Base-by-base conservation (phyloP, 768 basidiomycete species). In the Leucocoprinus sp. region DNA sequence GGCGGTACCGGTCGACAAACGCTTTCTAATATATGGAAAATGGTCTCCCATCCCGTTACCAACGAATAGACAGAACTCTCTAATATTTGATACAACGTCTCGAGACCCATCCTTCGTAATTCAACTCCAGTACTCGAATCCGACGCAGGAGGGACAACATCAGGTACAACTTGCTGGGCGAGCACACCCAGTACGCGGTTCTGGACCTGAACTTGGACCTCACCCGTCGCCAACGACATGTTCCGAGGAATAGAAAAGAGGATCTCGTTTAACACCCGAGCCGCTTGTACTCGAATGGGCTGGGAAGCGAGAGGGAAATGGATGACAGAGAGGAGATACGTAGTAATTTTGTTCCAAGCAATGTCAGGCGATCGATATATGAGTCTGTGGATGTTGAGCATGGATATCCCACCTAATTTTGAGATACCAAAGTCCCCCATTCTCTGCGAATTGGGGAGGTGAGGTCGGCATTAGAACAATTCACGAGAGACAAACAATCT, bases 361-460 rank as follows among this genome's bases (percentile, higher is more conserved):
- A 93, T 67, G 9, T 83, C 80, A 0, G 89, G 80, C 8, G 84
- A 74, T n/a, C 83, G 75, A 50, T 84, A 84, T 38, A 96, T 82
- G 14, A 99, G 70, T 3, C 95, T 81, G 57, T 88, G 80, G 19
- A 96, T 82, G 57, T 97, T 99, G 43, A 89, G 71, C 53, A 80
- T 70, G 0, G 84, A 74, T 8, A 95, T 82, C 1, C 78, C 75
- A 7, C 91, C 86, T 18, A 97, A 67, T 57, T 89, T 90, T 49
- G 77, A 77, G 46, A 97, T 82, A n/a, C 91, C 89, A 66, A 96
- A 98, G 52, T 99, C 95, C 0, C 88, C 89, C 0, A 85, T 75
- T n/a, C 86, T 76, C 87, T 92, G 33, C 7, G 47, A 15, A 21
- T 21, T 14, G 19, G 21, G 41, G 50, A 17, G n/a, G n/a, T 26